Evolutionary conservation across 345 rosid genomes (phyloP), one percentile per base, ranked within the genome.

Genomic region (Acer saccharum): DNA sequence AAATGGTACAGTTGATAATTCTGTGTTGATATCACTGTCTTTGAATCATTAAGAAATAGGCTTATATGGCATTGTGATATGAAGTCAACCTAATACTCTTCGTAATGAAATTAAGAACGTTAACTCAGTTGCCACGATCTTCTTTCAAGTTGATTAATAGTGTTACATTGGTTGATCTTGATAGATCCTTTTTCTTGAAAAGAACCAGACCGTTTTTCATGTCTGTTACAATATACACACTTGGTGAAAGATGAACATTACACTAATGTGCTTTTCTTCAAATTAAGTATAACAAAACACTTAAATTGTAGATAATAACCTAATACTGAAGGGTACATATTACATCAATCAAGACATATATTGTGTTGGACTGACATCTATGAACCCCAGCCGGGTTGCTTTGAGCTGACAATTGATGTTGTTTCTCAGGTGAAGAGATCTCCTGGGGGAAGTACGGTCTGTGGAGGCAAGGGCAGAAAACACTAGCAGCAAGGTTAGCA

Each of bases 401-500:
- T 48, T 17, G 48, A 25, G 11, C 75, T 80, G 62, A 62, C 61
- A 63, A 25, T 29, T 29, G 32, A 67, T 55, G 43, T 54, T 50
- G 75, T 87, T 62, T 18, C 10, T 54, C 35, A 82, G 88, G 82
- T 75, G 88, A 84, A 10, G 90, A 85, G 43, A 77, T 81, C 50
- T 84, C 83, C 27, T 54, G 78, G 72, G 89, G 78, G 16, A 84
- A 78, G 76, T 84, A 86, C 69, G 87, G 85, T 62, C 52, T 78
- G 73, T 88, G 93, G 97, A 89, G 91, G 89, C 91, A 85, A 84
- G 88, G 87, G 69, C 95, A 87, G 86, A 89, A 86, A 65, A 87
- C 68, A 55, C 84, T 86, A 67, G 89, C 88, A 7, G 86, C 88
- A 12, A 88, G 88, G 84, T 83, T 89, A 27, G 89, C 89, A 80